A percentile compares a stretch with the other conserved stretches of the same genome.
Evolutionary conservation across 106 monocot genomes (phyloP).

Genomic region (Gastrodia elata): DNA sequence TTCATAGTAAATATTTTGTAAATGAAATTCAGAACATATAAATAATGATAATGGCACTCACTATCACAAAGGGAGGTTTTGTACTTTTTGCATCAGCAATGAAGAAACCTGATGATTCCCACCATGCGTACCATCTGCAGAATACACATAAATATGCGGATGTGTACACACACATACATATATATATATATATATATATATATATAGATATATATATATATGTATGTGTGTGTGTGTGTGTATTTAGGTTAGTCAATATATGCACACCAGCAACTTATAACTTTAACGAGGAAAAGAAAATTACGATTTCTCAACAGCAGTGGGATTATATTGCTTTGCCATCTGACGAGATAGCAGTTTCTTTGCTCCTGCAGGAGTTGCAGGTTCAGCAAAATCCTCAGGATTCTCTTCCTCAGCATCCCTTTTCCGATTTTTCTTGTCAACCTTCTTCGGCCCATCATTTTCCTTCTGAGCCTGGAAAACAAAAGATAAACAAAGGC

Average conservation of each 20-base stretch:
- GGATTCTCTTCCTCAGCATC: constrained; percentile 55
- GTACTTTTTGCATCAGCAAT: constrained; percentile 63
- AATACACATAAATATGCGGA: neutral
- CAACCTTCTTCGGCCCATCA: constrained; percentile 62
- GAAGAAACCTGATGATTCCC: constrained; percentile 71
- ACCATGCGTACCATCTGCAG: constrained; percentile 88
- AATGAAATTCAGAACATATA: neutral
- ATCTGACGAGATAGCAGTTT: constrained; percentile 71
- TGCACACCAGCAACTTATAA: neutral
- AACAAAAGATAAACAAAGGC: neutral
- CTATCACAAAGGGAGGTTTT: constrained; percentile 88
- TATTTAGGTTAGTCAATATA: neutral
- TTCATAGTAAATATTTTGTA: neutral
- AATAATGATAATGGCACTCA: constrained; percentile 24
- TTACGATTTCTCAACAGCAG: constrained; percentile 88
- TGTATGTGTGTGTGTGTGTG: too few relatives aligned
- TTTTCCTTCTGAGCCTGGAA: constrained; percentile 36
- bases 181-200: too few relatives aligned
- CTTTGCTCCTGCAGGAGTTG: constrained; percentile 67
- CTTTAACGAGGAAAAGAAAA: neutral
- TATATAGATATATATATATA: too few relatives aligned
- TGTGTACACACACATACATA: too few relatives aligned
- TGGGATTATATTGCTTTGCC: constrained; percentile 94
- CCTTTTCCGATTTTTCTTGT: constrained; percentile 45
- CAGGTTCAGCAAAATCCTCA: constrained; percentile 71